Percentiles rank a stretch among this genome's conserved stretches.
Conservation (phyloP, 441 rosid species). For the Adansonia rubrostipa region DNA sequence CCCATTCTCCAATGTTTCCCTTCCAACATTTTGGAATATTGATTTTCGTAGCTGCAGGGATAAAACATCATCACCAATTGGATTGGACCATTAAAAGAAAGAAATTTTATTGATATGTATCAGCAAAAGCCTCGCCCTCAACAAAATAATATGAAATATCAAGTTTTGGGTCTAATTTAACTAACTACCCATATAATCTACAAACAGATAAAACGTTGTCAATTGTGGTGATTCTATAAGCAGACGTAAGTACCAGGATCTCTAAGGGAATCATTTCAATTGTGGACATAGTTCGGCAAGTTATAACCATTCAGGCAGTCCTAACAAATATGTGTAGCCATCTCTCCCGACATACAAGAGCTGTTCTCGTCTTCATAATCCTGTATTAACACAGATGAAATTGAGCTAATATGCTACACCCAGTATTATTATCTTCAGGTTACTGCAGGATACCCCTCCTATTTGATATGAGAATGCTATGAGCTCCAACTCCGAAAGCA, state of each 20-base stretch:
- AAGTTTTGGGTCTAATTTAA: slow-evolving; percentile 1
- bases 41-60: slow-evolving; percentile 1
- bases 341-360: background rate
- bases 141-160: background rate
- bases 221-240: background rate
- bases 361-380: background rate
- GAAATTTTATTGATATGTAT: background rate
- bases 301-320: background rate
- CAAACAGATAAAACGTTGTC: background rate
- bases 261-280: background rate
- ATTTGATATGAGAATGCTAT: background rate
- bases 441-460: background rate
- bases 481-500: background rate
- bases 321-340: background rate
- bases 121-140: background rate
- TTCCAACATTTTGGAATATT: background rate
- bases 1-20: background rate
- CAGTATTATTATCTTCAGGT: background rate
- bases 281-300: background rate
- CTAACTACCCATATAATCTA: background rate
- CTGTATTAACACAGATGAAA: background rate
- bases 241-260: background rate
- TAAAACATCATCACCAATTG: background rate
- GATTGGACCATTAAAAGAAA: background rate
- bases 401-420: background rate